These are phyloP conservation scores for Effrenium voratum DNA, from an alignment of 73 alveolate genomes.

Conservation along the genomic window DNA sequence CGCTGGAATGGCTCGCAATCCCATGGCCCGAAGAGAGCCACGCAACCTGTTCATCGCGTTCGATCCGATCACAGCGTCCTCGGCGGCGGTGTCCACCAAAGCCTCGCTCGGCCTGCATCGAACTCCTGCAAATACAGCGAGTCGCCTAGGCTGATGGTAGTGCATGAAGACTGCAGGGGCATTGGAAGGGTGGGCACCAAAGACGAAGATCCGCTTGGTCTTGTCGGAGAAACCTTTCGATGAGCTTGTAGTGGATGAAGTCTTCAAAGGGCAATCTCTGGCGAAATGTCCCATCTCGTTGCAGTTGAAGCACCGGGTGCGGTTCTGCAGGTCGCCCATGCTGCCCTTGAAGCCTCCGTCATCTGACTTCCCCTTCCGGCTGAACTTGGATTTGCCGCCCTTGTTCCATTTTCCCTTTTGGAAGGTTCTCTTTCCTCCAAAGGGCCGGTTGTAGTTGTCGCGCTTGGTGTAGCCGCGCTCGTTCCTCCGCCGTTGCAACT, in stretches of 20 bases:
- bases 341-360: neutral
- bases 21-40: neutral
- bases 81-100: neutral
- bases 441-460: too few species aligned
- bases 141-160: too few species aligned
- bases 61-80: neutral
- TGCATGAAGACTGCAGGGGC: neutral
- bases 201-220: neutral
- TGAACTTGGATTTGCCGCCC: too few species aligned
- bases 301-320: slow-evolving; percentile 1
- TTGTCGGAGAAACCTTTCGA: too few species aligned
- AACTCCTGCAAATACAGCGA: neutral
- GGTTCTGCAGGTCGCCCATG: neutral
- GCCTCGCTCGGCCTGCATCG: neutral
- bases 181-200: neutral
- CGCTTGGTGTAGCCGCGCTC: neutral
- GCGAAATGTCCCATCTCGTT: neutral
- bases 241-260: neutral
- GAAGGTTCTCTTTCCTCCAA: too few species aligned
- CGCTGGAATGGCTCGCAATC: neutral
- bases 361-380: neutral
- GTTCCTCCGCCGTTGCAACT: neutral
- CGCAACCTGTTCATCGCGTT: neutral
- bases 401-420: too few species aligned
- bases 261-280: neutral